Conservation (phyloP, 225 moss, liverwort and hornwort genomes). For the Sphagnum contortum region DNA sequence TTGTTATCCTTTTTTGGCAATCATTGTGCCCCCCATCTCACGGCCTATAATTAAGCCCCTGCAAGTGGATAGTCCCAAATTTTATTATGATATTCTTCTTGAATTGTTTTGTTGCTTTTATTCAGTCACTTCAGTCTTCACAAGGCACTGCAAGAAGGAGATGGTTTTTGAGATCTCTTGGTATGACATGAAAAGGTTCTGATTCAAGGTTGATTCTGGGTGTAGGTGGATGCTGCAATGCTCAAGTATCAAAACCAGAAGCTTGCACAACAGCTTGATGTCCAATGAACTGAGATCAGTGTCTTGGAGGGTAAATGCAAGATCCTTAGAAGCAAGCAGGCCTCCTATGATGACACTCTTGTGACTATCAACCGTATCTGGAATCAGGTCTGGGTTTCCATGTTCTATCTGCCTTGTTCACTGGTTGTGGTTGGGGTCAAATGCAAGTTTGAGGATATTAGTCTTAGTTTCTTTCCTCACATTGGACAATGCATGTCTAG, state of each 20-base stretch:
- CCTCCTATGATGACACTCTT: conserved; percentile 82
- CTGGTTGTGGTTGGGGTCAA: no score
- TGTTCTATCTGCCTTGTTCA: no score
- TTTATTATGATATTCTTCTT: no score
- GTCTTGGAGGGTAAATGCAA: conserved; percentile 56
- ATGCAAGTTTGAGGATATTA: no score
- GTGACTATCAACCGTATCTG: conserved; percentile 75
- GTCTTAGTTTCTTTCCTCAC: no score
- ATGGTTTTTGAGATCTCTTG: background rate
- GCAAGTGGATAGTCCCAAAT: no score
- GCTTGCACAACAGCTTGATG: conserved; percentile 86
- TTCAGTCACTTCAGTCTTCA: background rate
- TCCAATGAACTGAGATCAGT: conserved; percentile 80
- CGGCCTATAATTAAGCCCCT: no score
- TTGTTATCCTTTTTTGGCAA: no score
- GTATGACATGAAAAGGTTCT: background rate
- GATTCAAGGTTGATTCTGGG: background rate
- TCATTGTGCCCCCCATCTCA: no score
- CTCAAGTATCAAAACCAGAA: conserved; percentile 92
- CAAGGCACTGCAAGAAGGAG: background rate
- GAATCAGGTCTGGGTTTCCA: conserved; percentile 46
- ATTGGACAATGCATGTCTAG: no score
- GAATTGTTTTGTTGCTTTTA: no score
- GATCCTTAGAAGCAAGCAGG: conserved; percentile 76
- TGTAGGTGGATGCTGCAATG: conserved; percentile 86